These are phyloP conservation scores for Aspergillus spinulosporus DNA, from an alignment of 2,329 filamentous ascomycete genomes.

Conservation along the genomic window DNA sequence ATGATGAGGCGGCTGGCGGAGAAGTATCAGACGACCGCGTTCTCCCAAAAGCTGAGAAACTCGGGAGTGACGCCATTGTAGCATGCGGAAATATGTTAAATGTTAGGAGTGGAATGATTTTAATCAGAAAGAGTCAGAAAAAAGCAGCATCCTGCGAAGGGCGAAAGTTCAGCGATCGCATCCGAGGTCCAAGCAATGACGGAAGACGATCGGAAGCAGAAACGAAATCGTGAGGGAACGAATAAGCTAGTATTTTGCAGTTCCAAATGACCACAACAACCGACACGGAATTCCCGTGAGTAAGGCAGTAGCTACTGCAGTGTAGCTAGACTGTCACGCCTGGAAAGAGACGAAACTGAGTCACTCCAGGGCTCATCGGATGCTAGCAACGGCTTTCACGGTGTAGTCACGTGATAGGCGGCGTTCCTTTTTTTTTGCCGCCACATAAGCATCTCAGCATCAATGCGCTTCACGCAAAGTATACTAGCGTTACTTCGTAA, in stretches of 20 bases:
- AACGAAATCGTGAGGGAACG: neutral
- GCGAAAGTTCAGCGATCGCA: neutral
- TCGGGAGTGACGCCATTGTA: slow-evolving; percentile 39
- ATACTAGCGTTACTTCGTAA: no score
- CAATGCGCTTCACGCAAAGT: no score
- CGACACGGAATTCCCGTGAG: neutral
- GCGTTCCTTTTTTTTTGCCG: neutral
- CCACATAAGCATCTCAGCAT: no score
- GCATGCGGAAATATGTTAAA: slow-evolving; percentile 2
- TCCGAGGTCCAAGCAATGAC: neutral
- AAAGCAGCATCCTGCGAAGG: slow-evolving; percentile 19
- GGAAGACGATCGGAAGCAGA: slow-evolving; percentile 1
- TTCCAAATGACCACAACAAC: neutral
- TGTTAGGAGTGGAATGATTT: neutral
- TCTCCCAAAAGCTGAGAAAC: slow-evolving; percentile 31
- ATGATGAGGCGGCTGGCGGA: slow-evolving; percentile 19
- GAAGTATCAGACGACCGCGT: slow-evolving; percentile 29
- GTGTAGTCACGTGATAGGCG: slow-evolving; percentile 5
- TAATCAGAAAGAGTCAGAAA: slow-evolving; percentile 3
- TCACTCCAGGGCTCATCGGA: slow-evolving; percentile 17
- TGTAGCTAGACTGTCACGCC: neutral
- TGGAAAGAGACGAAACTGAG: neutral
- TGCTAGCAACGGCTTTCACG: slow-evolving; percentile 25
- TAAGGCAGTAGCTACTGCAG: neutral
- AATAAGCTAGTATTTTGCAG: neutral